Conservation (phyloP, 1,139 yeast genomes). For the Ogataea hybrid region DNA sequence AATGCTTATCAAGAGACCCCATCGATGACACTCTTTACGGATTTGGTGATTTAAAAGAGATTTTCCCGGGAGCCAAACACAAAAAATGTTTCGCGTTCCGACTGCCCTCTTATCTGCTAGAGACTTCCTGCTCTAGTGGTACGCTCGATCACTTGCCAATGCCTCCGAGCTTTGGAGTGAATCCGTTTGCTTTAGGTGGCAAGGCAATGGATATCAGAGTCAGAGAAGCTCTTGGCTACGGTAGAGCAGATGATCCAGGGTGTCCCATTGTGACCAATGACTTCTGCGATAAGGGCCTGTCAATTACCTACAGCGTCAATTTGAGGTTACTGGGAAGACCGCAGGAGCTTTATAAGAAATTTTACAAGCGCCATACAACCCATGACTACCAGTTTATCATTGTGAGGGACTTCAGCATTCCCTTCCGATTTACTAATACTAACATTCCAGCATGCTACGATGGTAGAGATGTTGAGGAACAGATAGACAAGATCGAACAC, state of each 20-base stretch:
- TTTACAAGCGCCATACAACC: slow-evolving; percentile 14
- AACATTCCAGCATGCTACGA: neutral
- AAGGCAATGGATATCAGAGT: slow-evolving; percentile 18
- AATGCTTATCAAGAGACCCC: slow-evolving; percentile 12
- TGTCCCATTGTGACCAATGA: slow-evolving; percentile 36
- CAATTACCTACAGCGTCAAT: slow-evolving; percentile 29
- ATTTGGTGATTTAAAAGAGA: slow-evolving; percentile 46
- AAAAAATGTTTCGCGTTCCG: slow-evolving; percentile 65
- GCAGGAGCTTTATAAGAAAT: slow-evolving; percentile 21
- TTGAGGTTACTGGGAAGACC: slow-evolving; percentile 28
- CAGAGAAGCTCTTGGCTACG: slow-evolving; percentile 37
- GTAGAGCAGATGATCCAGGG: slow-evolving; percentile 37
- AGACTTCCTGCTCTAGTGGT: slow-evolving; percentile 54
- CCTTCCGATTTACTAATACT: slow-evolving; percentile 20
- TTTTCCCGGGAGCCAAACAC: slow-evolving; percentile 50
- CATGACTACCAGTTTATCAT: slow-evolving; percentile 24
- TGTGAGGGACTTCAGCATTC: slow-evolving; percentile 21
- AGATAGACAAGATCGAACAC: slow-evolving; percentile 19
- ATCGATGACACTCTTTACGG: slow-evolving; percentile 52
- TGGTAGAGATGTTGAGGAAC: slow-evolving; percentile 2
- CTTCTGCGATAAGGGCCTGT: slow-evolving; percentile 20
- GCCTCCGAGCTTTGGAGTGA: slow-evolving; percentile 68
- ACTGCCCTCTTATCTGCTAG: slow-evolving; percentile 57
- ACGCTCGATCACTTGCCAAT: slow-evolving; percentile 46
- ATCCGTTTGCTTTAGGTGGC: slow-evolving; percentile 19